Evolutionary conservation across 805 yeast genomes (phyloP).

Genomic region (Pichia eremophila): DNA sequence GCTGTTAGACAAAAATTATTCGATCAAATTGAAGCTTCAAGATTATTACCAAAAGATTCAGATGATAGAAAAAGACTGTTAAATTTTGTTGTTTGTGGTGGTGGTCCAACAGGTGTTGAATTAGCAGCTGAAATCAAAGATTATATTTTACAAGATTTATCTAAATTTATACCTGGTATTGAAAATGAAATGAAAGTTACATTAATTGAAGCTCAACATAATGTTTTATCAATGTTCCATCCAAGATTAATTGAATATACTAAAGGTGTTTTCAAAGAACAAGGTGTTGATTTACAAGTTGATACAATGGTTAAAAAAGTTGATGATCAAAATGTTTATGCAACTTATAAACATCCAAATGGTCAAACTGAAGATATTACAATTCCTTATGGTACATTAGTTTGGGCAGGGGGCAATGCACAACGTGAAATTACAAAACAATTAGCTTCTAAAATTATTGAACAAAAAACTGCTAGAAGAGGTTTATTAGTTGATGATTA

Average conservation of each 20-base stretch:
- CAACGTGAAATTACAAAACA: slow-evolving; percentile 67
- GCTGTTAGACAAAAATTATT: slow-evolving; percentile 73
- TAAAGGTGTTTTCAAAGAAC: slow-evolving; percentile 57
- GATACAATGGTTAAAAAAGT: slow-evolving; percentile 87
- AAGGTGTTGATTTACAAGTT: slow-evolving; percentile 65
- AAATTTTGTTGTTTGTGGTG: slow-evolving; percentile 90
- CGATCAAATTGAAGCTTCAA: slow-evolving; percentile 85
- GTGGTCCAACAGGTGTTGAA: slow-evolving; percentile 98
- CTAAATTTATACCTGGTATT: slow-evolving; percentile 81
- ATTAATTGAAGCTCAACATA: slow-evolving; percentile 84
- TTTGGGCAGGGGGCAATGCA: slow-evolving; percentile 97
- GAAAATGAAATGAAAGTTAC: slow-evolving; percentile 75
- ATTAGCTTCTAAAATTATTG: slow-evolving; percentile 60
- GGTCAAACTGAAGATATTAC: slow-evolving; percentile 50
- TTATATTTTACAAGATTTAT: slow-evolving; percentile 83
- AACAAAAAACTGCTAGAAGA: slow-evolving; percentile 78
- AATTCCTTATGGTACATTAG: slow-evolving; percentile 84
- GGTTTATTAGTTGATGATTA: slow-evolving; percentile 82
- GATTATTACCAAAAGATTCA: slow-evolving; percentile 56
- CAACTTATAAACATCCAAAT: slow-evolving; percentile 55
- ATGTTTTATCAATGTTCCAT: slow-evolving; percentile 71
- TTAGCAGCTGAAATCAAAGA: slow-evolving; percentile 95
- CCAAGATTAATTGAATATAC: slow-evolving; percentile 68
- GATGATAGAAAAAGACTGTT: slow-evolving; percentile 79
- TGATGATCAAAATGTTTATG: slow-evolving; percentile 58